Base-by-base conservation (phyloP, 768 basidiomycete genomes). In the Tremella fuciformis region DNA sequence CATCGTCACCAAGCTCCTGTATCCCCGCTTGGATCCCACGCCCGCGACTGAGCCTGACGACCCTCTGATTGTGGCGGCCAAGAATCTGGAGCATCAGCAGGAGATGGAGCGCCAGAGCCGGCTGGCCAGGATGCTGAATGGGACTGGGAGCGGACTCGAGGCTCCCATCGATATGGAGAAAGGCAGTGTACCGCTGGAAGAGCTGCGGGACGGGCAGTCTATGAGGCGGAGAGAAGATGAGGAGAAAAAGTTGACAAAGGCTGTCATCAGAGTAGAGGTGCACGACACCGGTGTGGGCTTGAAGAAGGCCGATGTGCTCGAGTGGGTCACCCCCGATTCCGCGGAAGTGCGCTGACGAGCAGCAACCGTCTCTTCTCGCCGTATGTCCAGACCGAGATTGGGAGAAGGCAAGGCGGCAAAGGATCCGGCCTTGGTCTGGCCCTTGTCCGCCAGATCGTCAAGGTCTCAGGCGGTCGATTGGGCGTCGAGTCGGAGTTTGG, bases 391-490 rank as follows among this genome's bases (percentile, higher is more conserved):
- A 80, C 80, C 8, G 80, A 79, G 52, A 77, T 79, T 41, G 80
- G 80, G 8, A 59, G 79, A 26, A 61, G 78, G 42, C 80, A 81
- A 62, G 80, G 77, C n/a, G 83, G 83, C 11, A 84, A 84, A 69
- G 83, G 83, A 6, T 82, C 88, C 0, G 88, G 88, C 7, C 77
- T 90, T 11, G 88, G 88, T 21, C 70, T 89, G 18, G 88, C 88
- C 1, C 80, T 90, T 6, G 87, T 88, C 46, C 82, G 87, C 48
- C 86, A 87, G 63, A 89, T 90, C 44, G 86, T 90, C 64, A 86
- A 85, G 67, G 77, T 88, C 40, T 85, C 83, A 50, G 85, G 85
- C 41, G 88, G 88, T 18, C 82, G 88, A 50, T 77, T 89, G 25
- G 88, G 80, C 38, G 80, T 81, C 13, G 75, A 78, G 46, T 71